Conservation (phyloP, 495 filamentous ascomycete species). For the Penicillium flavigenum region DNA sequence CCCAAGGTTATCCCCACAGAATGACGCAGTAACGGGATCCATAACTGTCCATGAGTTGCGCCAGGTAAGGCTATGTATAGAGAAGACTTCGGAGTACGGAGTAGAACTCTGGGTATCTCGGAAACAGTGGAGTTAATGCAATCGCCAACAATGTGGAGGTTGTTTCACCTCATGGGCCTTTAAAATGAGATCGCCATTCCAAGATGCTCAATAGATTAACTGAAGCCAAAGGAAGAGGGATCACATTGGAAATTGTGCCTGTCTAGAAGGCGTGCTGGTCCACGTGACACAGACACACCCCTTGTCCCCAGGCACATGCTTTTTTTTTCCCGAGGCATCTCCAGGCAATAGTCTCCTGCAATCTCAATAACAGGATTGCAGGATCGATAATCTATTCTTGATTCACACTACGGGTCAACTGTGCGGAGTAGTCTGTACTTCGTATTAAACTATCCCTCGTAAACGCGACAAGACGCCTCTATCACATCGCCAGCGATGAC, state of each 20-base stretch:
- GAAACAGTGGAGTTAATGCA: slow-evolving; percentile 6
- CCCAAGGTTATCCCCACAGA: background rate
- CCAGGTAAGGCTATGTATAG: background rate
- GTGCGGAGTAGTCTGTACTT: background rate
- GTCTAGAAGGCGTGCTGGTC: background rate
- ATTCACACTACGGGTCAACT: background rate
- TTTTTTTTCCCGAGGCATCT: background rate
- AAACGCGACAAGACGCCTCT: slow-evolving; percentile 4
- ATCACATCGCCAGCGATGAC: slow-evolving; percentile 11
- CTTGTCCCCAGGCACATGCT: no score
- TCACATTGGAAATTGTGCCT: background rate
- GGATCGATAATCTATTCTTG: background rate
- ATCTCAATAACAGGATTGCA: slow-evolving; percentile 1
- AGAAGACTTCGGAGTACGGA: no score
- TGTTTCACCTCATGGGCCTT: background rate
- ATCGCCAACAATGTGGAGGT: slow-evolving; percentile 3
- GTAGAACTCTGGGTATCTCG: background rate
- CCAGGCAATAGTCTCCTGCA: background rate
- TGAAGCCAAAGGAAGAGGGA: background rate
- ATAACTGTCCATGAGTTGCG: background rate
- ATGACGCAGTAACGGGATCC: background rate
- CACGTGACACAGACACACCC: background rate
- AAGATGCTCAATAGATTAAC: background rate
- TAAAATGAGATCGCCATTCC: background rate
- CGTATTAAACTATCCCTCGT: background rate